Evolutionary conservation across 192 early-diverging fungal genomes (phyloP), one percentile per base, ranked within the genome.

Genomic region (Spizellomyces sp.): DNA sequence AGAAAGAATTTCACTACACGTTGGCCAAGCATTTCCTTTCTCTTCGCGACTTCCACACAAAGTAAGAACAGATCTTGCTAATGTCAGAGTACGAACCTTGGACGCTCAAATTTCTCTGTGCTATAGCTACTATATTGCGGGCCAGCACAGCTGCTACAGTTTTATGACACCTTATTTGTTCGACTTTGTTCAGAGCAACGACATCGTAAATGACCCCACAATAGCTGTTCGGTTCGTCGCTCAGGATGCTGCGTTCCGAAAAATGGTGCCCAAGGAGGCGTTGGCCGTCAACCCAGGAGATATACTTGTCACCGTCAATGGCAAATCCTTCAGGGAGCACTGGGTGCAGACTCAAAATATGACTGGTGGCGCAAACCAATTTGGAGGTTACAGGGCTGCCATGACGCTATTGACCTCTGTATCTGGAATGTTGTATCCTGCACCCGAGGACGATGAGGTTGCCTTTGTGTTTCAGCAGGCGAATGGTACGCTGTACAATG

Each of bases 41-140:
- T 8, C 52, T 70, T 5, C 65, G 77, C 10, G 77, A 78, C 58
- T 64, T 67, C 45, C 70, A 74, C 71, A 73, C 64, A 48, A 69
- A 55, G 27, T 36, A 36, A 36, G 27, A 36, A 36, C 7, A 15
- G 50, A 21, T 48, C 45, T 73, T 71, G 52, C 52, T 2, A 54
- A n/a, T 54, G 1, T 54, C 14, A 54, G 1, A 54, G 0, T 54
- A 2, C 17, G 1, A 19, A 19, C 52, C 14, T 54, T 19, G 52
- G 52, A 54, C 14, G 3, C 52, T 54, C 17, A 54, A 0, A 19
- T 19, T n/a, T n/a, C 52, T n/a, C 17, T 3, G 27, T 36, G 27
- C 27, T 36, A 36, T 36, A 36, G 27, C 67, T 69, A 69, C 56
- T 69, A 69, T 52, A 76, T 70, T 17, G 45, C 74, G 15, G 61